Evolutionary conservation across 208 protist genomes (phyloP), one percentile per base, ranked within the genome.

Genomic region (Leishmania mexicana): DNA sequence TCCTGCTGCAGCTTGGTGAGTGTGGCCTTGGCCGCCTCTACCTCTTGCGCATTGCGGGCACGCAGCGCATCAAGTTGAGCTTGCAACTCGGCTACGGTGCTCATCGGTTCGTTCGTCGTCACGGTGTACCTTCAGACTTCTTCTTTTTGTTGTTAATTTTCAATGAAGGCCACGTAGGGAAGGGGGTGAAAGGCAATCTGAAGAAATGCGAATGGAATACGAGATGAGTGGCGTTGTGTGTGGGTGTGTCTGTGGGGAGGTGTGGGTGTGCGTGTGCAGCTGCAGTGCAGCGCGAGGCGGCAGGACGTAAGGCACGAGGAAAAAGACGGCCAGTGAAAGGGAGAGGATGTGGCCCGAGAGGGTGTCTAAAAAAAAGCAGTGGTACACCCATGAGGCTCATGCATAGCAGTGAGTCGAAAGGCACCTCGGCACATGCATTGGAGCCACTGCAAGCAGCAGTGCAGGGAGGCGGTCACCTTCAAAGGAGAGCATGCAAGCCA

Each of bases 1-100:
- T 91, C 85, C 51, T 87, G 67, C 47, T 89, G 77, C n/a, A 93
- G 64, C 70, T 89, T 87, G 19, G 79, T 24, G n/a, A 89, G 78
- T 17, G 83, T 70, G 42, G 81, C 80, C 53, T 79, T 64, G 57
- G 88, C 85, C 40, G 42, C 87, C 28, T 80, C 54, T 6, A 85
- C 82, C 68, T 92, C 87, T 58, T 87, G 80, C n/a, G 53, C 65
- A 53, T 94, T 80, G 31, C 76, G 77, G 68, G 74, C 53, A 3
- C 81, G 86, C 45, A 91, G 74, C 49, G 47, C 80, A 28, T 83
- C 83, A 0, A 94, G 79, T 75, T 88, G 85, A 75, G 81, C 72
- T 57, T 87, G 85, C 71, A 87, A 47, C n/a, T 91, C 86, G 38
- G 76, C 86, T 42, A 82, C 83, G 7, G 85, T 91, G 5, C 83